Base-by-base conservation (phyloP, 2,329 filamentous ascomycete genomes). In the Epichloe amarillans region DNA sequence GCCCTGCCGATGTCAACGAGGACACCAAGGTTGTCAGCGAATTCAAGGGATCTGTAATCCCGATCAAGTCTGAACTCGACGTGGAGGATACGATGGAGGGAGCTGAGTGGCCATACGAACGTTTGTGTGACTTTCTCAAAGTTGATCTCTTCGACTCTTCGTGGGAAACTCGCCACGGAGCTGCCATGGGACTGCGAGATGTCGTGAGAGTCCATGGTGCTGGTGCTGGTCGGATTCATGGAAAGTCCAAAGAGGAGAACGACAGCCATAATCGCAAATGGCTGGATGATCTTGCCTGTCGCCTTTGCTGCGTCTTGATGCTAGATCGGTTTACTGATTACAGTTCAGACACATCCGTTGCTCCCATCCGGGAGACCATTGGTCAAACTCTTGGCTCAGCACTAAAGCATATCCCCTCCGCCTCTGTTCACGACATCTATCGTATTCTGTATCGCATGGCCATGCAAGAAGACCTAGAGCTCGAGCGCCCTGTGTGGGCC, bases 251-350 rank as follows among this genome's bases (percentile, higher is more conserved):
- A 56, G 61, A 69, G 30, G 83, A 94, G 60, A 98, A 98, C 62
- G 80, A 95, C 60, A 63, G 68, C 1, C 73, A 87, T 43, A 98
- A 97, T 60, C 80, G 84, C 54, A 78, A 75, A 62, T 98, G 89
- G 89, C 78, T 98, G 19, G 87, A 97, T 62, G 91, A 98, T 62
- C 75, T 98, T 48, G 88, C 90, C n/a, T 96, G 90, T 61, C 86
- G 93, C 26, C 77, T 98, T 46, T 91, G 90, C 66, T 95, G 88
- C 64, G 90, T 98, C 49, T 84, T 98, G 60, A 96, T 98, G 83
- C 81, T 98, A 15, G 93, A 98, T 69, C 83, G 90, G 49, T 98
- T 98, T 63, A 94, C 90, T 51, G 93, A 98, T 63, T 98, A 96
- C 69, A 93, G 94, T 53, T 95, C 90, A 5, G 93, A 98, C 66